Percentiles rank a stretch among this genome's conserved stretches.
These are phyloP conservation scores for Trichocomaceae sp. DNA, from an alignment of 2,329 filamentous ascomycete species.

Conservation along the genomic window DNA sequence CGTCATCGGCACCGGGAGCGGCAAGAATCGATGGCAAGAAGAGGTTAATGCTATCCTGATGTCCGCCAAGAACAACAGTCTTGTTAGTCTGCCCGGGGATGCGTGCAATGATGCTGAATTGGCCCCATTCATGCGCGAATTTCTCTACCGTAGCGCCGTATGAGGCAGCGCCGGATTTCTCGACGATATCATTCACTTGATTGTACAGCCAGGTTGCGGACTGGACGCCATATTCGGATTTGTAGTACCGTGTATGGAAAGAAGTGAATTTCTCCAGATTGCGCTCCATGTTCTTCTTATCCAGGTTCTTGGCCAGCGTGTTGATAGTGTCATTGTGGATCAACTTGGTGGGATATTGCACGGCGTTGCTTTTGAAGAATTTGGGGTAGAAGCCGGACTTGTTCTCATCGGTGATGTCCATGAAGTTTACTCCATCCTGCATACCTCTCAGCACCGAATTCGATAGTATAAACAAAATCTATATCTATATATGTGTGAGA, in stretches of 20 bases:
- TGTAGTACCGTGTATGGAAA: slow-evolving; percentile 55
- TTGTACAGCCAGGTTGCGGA: slow-evolving; percentile 81
- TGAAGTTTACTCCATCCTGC: slow-evolving; percentile 78
- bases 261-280: slow-evolving; percentile 67
- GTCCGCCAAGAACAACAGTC: slow-evolving; percentile 82
- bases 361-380: slow-evolving; percentile 33
- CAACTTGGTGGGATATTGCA: slow-evolving; percentile 62
- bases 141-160: slow-evolving; percentile 61
- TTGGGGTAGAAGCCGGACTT: slow-evolving; percentile 56
- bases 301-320: slow-evolving; percentile 61
- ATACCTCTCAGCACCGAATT: background rate
- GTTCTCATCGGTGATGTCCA: slow-evolving; percentile 73
- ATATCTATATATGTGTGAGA: background rate
- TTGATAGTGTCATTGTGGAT: slow-evolving; percentile 59
- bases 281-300: slow-evolving; percentile 67
- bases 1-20: slow-evolving; percentile 91
- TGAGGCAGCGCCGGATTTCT: slow-evolving; percentile 61
- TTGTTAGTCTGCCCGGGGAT: slow-evolving; percentile 80
- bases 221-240: slow-evolving; percentile 60
- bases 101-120: slow-evolving; percentile 83
- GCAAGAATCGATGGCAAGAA: slow-evolving; percentile 77
- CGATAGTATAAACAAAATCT: background rate
- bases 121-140: slow-evolving; percentile 80
- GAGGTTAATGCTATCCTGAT: slow-evolving; percentile 93
- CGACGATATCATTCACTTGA: slow-evolving; percentile 66